Evolutionary conservation across 2,329 filamentous ascomycete species (phyloP), one percentile per base, ranked within the genome.

Genomic region (Fusarium annulatum): DNA sequence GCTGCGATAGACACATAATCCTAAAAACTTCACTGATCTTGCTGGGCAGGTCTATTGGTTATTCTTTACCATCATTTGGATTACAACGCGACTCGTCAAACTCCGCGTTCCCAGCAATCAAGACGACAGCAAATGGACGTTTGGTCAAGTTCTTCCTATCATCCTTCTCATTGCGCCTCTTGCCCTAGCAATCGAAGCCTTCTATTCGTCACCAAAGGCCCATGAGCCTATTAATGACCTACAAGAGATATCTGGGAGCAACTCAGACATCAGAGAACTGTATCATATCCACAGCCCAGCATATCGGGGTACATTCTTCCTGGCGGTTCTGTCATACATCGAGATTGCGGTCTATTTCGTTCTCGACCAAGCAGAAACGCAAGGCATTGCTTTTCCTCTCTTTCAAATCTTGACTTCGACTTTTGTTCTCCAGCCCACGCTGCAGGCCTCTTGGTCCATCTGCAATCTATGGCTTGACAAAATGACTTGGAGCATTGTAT

Each of bases 121-220:
- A 11, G 65, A 65, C 1, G 64, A 66, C 2, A 38, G 26, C 14
- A 7, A 69, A 12, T 71, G 60, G 68, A 53, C 41, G 0, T 71
- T 71, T n/a, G 65, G 68, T 0, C 65, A 71, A 18, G 1, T 58
- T 19, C 41, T 71, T 4, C 65, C 68, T 2, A 6, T 69, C 0
- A 28, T 71, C 5, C 28, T 71, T 6, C 36, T 65, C 2, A 1
- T 58, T 5, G 64, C 48, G 0, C 68, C 65, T 0, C 12, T 55
- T 2, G 41, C 36, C 8, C 3, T n/a, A 4, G 21, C 53, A 3
- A 41, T 23, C 11, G 52, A 56, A 30, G 2, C 11, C 18, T 21
- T 33, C 2, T 18, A 7, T 23, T 23, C 23, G 23, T 23, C 6
- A 33, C 7, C 7, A 23, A 23, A 23, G 23, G 23, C 23, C 23